phyloP scores from a whole-genome alignment of 805 yeast species.

The Kluyveromyces aestuarii region DNA sequence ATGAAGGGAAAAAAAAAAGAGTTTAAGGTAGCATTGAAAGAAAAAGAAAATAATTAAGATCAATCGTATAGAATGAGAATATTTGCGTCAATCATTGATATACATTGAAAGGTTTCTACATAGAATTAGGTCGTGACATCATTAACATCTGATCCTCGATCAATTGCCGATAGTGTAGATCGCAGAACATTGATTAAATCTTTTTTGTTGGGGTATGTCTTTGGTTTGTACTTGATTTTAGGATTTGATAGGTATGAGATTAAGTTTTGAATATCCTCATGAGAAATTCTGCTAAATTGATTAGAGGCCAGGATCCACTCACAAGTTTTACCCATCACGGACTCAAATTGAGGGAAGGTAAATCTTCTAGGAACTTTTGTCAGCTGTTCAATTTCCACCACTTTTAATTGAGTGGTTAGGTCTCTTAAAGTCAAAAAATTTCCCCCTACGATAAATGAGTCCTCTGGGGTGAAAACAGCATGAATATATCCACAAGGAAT shows the following conservation, averaged over 20 bases:
- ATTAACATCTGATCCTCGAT: not conserved
- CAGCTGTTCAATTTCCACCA: constrained; percentile 51
- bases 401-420: constrained; percentile 51
- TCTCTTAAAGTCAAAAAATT: constrained; percentile 65
- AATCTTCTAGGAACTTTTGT: constrained; percentile 71
- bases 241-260: constrained; percentile 9
- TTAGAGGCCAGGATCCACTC: constrained; percentile 10
- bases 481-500: constrained; percentile 94
- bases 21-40: not conserved
- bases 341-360: constrained; percentile 68
- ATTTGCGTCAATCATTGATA: not conserved
- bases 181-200: constrained; percentile 7
- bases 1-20: not conserved
- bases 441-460: constrained; percentile 81
- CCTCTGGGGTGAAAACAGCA: constrained; percentile 75
- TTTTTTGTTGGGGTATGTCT: constrained; percentile 9
- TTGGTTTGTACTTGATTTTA: constrained; percentile 12
- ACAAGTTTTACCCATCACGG: constrained; percentile 35
- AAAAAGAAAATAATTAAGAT: not conserved
- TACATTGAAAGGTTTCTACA: too few species aligned
- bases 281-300: not conserved
- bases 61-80: not conserved
- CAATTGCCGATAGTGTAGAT: not conserved
- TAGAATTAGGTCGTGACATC: not conserved
- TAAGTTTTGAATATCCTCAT: constrained; percentile 8